phyloP scores from a whole-genome alignment of 1,139 yeast genomes.

The Lodderomyces margitis region DNA sequence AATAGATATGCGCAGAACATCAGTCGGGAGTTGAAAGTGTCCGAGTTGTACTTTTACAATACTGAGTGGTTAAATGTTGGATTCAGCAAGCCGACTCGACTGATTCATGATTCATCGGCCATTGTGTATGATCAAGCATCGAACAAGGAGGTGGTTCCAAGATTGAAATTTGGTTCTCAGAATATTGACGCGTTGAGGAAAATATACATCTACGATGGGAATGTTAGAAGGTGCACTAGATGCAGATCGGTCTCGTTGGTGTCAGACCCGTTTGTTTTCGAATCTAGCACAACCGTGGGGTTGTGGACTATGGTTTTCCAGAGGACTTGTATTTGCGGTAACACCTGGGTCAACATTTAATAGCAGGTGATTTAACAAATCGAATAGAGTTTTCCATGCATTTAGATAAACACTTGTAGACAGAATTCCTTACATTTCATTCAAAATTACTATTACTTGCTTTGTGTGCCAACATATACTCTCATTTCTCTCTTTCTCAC shows the following conservation, averaged over 20 bases:
- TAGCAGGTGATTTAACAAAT: too few relatives aligned
- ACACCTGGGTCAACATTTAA: constrained; percentile 57
- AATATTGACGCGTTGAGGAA: constrained; percentile 45
- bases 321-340: constrained; percentile 78
- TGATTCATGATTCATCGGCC: constrained; percentile 6
- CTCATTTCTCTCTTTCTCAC: constrained; percentile 9
- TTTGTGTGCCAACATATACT: background rate
- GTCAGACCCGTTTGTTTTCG: constrained; percentile 45
- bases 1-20: constrained; percentile 34
- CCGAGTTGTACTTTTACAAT: constrained; percentile 63
- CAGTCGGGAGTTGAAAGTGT: constrained; percentile 40
- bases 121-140: constrained; percentile 9
- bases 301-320: constrained; percentile 76
- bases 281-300: constrained; percentile 36
- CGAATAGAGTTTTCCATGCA: too few relatives aligned
- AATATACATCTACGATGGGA: constrained; percentile 25
- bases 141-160: constrained; percentile 15
- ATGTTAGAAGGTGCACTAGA: constrained; percentile 56
- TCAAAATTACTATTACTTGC: too few relatives aligned
- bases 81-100: constrained; percentile 13
- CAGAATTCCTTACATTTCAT: too few relatives aligned
- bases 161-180: constrained; percentile 17
- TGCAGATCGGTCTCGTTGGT: constrained; percentile 63
- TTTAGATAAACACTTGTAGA: too few relatives aligned
- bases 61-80: constrained; percentile 67